Conservation (phyloP, 208 protist species). For the Trypanosoma conorhini region DNA sequence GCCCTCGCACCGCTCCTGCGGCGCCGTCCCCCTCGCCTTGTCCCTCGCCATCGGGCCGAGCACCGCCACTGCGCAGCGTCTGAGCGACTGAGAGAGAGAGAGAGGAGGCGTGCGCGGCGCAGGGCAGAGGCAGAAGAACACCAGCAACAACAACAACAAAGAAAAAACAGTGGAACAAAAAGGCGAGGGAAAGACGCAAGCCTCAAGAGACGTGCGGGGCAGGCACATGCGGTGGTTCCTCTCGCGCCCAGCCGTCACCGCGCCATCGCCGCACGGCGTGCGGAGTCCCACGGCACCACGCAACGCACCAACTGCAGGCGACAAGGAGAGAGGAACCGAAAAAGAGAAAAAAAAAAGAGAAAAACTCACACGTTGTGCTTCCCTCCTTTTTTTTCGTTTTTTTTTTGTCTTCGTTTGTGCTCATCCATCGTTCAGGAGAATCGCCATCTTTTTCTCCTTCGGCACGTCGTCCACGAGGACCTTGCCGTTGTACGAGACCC, state of each 20-base stretch:
- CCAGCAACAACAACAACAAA: constrained; percentile 2
- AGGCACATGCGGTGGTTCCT: not conserved
- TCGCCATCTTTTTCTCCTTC: constrained; percentile 82
- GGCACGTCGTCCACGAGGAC: constrained; percentile 82
- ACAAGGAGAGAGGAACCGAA: too few species aligned
- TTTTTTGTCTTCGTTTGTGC: constrained; percentile 17
- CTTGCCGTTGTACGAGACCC: constrained; percentile 85
- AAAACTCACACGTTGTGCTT: not conserved
- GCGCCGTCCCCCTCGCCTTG: not conserved
- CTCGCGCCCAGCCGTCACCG: not conserved
- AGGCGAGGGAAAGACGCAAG: not conserved
- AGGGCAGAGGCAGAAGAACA: not conserved
- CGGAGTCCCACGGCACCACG: not conserved
- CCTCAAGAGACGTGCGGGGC: not conserved
- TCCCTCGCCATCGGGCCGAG: not conserved
- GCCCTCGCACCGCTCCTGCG: not conserved
- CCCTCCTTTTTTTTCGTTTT: constrained; percentile 6
- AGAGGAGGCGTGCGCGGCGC: not conserved
- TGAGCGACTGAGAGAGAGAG: too few species aligned
- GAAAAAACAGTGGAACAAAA: not conserved
- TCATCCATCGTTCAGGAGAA: constrained; percentile 71
- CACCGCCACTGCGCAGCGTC: too few species aligned
- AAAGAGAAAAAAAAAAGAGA: constrained; percentile 2
- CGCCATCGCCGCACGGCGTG: not conserved
- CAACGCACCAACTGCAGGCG: not conserved